Evolutionary conservation across 129 eudicot species (phyloP).

Genomic region (Helichrysum umbraculigerum): DNA sequence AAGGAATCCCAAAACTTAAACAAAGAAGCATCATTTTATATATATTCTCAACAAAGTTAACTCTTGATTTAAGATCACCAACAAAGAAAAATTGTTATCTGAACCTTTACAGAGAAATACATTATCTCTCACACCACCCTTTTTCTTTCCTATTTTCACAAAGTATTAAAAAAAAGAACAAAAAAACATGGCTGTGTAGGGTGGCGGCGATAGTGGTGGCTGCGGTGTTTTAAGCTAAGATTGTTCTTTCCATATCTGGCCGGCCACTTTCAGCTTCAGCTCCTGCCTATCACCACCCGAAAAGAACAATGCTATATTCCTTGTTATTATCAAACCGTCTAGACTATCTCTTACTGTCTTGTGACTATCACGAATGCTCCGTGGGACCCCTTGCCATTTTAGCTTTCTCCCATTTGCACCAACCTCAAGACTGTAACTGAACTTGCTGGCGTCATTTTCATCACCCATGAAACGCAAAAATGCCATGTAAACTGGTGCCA

Average conservation of each 20-base stretch:
- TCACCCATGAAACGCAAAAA: constrained; percentile 73
- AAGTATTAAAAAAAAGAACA: constrained; percentile 3
- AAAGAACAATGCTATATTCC: constrained; percentile 61
- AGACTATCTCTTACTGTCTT: constrained; percentile 56
- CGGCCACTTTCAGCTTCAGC: constrained; percentile 68
- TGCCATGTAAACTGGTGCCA: constrained; percentile 73
- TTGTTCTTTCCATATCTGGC: constrained; percentile 66
- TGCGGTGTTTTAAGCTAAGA: constrained; percentile 14
- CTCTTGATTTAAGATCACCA: constrained; percentile 22
- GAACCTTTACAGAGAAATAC: constrained; percentile 33
- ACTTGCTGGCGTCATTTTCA: constrained; percentile 61
- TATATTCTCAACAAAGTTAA: constrained; percentile 31
- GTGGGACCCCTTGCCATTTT: constrained; percentile 70
- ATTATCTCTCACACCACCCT: constrained; percentile 27
- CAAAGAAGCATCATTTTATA: constrained; percentile 1
- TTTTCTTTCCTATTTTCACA: constrained; percentile 38
- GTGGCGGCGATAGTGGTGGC: not conserved
- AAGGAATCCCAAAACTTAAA: not conserved
- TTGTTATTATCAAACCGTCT: constrained; percentile 58
- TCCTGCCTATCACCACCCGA: constrained; percentile 67
- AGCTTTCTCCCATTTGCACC: constrained; percentile 53
- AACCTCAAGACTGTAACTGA: constrained; percentile 62
- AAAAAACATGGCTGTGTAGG: constrained; percentile 16
- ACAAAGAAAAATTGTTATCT: constrained; percentile 34
- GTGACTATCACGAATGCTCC: constrained; percentile 72